Conservation (phyloP, 169 alveolate species). For the Plasmodium fragile region DNA sequence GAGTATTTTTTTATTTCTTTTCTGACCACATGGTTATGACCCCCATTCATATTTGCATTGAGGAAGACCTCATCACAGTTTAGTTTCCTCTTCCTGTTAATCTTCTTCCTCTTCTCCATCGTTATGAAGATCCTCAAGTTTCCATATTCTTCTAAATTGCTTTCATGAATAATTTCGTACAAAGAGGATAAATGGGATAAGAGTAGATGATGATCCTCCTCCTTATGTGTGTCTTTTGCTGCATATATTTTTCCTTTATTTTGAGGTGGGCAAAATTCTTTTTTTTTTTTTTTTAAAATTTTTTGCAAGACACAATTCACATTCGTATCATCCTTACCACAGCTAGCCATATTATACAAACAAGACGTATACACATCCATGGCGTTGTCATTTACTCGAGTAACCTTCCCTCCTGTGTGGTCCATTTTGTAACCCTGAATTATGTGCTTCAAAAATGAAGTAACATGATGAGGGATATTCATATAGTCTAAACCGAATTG, state of each 20-base stretch:
- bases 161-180: constrained; percentile 27
- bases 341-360: not conserved
- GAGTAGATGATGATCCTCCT: not conserved
- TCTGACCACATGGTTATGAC: not conserved
- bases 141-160: constrained; percentile 17
- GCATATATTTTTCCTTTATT: not conserved
- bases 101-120: constrained; percentile 23
- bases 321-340: not conserved
- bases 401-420: not conserved
- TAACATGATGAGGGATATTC: constrained; percentile 1
- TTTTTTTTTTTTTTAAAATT: constrained; percentile 15
- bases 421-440: not conserved
- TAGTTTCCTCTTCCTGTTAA: constrained; percentile 32
- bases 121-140: constrained; percentile 35
- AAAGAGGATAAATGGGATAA: not conserved
- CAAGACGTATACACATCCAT: not conserved
- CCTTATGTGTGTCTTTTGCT: not conserved
- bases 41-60: not conserved
- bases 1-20: constrained; percentile 12
- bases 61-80: constrained; percentile 20
- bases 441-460: constrained; percentile 16
- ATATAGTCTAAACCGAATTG: constrained; percentile 26
- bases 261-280: not conserved
- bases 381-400: not conserved
- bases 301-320: not conserved